phyloP scores from a whole-genome alignment of 257 asterid genomes.

The Oldenlandia corymbosa region DNA sequence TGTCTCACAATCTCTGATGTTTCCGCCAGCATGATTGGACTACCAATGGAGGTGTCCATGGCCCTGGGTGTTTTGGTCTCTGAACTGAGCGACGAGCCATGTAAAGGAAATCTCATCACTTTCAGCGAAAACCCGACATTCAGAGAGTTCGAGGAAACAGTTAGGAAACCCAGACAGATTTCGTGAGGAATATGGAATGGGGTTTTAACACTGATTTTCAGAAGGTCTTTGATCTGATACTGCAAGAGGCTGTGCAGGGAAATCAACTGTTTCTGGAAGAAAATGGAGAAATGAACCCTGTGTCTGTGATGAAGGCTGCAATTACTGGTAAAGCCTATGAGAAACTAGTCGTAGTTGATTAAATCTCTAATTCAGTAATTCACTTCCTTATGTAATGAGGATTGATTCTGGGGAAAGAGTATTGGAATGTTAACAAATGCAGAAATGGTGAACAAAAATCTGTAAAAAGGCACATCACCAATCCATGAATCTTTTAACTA shows the following conservation, averaged over 20 bases:
- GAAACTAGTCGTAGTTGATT: conserved; percentile 34
- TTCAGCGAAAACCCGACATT: conserved; percentile 11
- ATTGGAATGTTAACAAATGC: too few species aligned
- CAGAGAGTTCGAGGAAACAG: background rate
- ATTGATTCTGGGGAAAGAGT: too few species aligned
- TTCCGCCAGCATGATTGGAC: conserved; percentile 10
- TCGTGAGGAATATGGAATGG: conserved; percentile 5
- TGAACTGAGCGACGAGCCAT: conserved; percentile 15
- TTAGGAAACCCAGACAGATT: background rate
- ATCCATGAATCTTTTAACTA: too few species aligned
- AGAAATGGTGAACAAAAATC: too few species aligned
- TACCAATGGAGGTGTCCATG: conserved; percentile 17
- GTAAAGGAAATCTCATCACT: conserved; percentile 15
- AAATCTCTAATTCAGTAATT: too few species aligned
- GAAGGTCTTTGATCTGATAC: conserved; percentile 15
- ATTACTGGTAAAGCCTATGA: conserved; percentile 37
- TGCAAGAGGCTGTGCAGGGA: conserved; percentile 10
- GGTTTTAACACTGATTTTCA: conserved; percentile 17
- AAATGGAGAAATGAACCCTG: conserved; percentile 26
- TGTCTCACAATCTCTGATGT: conserved; percentile 17
- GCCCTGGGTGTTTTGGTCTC: conserved; percentile 16
- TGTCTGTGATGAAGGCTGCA: conserved; percentile 37
- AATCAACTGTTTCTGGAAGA: conserved; percentile 28
- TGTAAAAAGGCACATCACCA: too few species aligned
- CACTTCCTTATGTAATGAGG: too few species aligned